Base-by-base conservation (phyloP, 768 basidiomycete species). In the Phaffia australis region DNA sequence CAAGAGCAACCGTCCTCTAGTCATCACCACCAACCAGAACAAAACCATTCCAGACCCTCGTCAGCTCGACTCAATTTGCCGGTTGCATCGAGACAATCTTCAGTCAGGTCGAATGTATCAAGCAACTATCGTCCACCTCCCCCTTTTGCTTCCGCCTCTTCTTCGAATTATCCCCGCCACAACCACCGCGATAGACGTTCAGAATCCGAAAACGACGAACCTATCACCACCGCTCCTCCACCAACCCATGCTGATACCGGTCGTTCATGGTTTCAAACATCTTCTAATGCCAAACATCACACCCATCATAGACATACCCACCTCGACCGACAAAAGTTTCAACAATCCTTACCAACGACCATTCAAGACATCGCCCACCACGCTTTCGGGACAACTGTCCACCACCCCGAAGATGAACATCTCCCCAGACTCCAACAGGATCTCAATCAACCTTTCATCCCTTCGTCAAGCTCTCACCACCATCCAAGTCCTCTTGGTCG, bases 401-500 rank as follows among this genome's bases (percentile, higher is more conserved):
- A 65, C 27, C 64, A 32, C 19, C 56, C 52, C 52, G 29, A 54
- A 15, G 52, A 55, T 57, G 56, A 50, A 47, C 19, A 25, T 18
- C 64, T 58, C 32, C 25, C 27, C n/a, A 5, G 35, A 5, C 56
- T 49, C 14, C 42, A 65, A 18, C 64, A 65, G 18, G 35, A 65
- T n/a, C 48, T 60, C 18, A 65, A 65, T 21, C 56, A 65, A 49
- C 64, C 64, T 1, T 65, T 50, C 64, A 65, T 65, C 51, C 64
- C 64, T 25, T 42, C 35, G 35, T 42, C 35, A 11, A 11, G 35
- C 11, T 42, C 35, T 42, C 35, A 42, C 11, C 35, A 42, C 11
- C 35, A 42, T 11, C 35, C 35, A 42, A 11, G 35, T 42, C 35
- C 35, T 42, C 35, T 42, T 11, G 35, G 35, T 42, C 35, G 35